Evolutionary conservation across 371 early-diverging fungal genomes (phyloP).

Genomic region (Coemansia sp.): DNA sequence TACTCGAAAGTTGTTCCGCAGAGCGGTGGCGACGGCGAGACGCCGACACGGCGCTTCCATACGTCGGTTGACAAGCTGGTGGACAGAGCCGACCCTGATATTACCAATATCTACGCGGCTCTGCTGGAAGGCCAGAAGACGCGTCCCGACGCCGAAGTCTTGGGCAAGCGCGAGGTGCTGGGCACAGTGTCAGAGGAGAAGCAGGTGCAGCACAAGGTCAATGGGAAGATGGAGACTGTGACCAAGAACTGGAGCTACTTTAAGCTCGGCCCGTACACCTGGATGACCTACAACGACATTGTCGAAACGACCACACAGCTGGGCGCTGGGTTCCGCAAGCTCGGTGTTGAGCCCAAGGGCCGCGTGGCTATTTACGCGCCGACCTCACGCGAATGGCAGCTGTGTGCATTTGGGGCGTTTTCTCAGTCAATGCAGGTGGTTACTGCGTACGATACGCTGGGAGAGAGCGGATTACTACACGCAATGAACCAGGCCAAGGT

Average conservation of each 20-base stretch:
- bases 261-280: conserved; percentile 55
- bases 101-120: too few species aligned
- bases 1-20: conserved; percentile 36
- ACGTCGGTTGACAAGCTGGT: too few species aligned
- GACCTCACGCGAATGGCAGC: conserved; percentile 51
- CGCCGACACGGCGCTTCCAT: conserved; percentile 20
- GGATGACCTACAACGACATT: conserved; percentile 59
- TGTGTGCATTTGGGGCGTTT: conserved; percentile 60
- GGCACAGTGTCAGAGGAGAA: too few species aligned
- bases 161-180: conserved; percentile 46
- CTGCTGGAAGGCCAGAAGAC: too few species aligned
- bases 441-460: conserved; percentile 87
- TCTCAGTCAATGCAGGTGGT: conserved; percentile 69
- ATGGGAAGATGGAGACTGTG: too few species aligned
- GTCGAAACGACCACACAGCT: conserved; percentile 27
- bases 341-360: conserved; percentile 45
- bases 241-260: too few species aligned
- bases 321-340: conserved; percentile 55
- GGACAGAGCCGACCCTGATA: too few species aligned
- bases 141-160: conserved; percentile 50
- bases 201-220: too few species aligned
- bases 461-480: conserved; percentile 70
- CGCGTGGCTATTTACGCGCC: conserved; percentile 63
- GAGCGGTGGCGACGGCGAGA: conserved; percentile 34
- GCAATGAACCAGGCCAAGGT: conserved; percentile 77